These are phyloP conservation scores for Macrolepiota albuminosa DNA, from an alignment of 768 basidiomycete species.

Conservation along the genomic window DNA sequence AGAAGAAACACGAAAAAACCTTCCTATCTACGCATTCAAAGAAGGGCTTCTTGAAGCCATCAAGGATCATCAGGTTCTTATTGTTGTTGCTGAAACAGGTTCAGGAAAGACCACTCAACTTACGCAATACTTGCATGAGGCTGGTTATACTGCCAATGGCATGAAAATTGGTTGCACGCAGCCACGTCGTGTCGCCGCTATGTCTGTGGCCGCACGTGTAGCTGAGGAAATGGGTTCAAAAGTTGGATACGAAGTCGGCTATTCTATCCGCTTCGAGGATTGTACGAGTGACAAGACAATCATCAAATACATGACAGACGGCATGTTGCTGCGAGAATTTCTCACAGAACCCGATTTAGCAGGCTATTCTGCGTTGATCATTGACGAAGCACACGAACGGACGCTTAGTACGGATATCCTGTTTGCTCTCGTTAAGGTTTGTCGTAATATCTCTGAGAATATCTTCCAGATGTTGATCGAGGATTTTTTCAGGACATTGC, in stretches of 20 bases:
- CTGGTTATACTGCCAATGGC: constrained; percentile 87
- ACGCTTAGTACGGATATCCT: constrained; percentile 98
- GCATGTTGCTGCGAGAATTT: constrained; percentile 96
- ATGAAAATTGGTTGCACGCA: constrained; percentile 94
- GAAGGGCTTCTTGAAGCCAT: constrained; percentile 87
- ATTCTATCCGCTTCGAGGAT: constrained; percentile 99
- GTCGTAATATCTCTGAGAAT: constrained; percentile 29
- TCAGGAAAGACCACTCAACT: constrained; percentile 99
- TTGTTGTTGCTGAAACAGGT: constrained; percentile 97
- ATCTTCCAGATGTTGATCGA: constrained; percentile 23
- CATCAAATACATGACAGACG: constrained; percentile 99
- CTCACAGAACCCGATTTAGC: constrained; percentile 96
- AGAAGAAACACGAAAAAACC: constrained; percentile 88
- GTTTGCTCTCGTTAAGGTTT: constrained; percentile 96
- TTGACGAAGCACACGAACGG: constrained; percentile 98
- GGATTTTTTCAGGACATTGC: constrained; percentile 77
- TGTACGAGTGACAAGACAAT: constrained; percentile 99
- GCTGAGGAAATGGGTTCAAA: constrained; percentile 98
- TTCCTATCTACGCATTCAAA: constrained; percentile 89
- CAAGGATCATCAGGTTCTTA: constrained; percentile 87
- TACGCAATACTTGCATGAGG: constrained; percentile 97
- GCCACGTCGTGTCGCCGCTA: constrained; percentile 96
- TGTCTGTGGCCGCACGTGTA: constrained; percentile 98
- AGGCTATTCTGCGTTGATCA: constrained; percentile 91
- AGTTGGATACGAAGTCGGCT: constrained; percentile 98